A percentile compares a stretch with the other conserved stretches of the same genome.
phyloP scores from a whole-genome alignment of 2,329 filamentous ascomycete genomes.

The Lachnellula occidentalis region DNA sequence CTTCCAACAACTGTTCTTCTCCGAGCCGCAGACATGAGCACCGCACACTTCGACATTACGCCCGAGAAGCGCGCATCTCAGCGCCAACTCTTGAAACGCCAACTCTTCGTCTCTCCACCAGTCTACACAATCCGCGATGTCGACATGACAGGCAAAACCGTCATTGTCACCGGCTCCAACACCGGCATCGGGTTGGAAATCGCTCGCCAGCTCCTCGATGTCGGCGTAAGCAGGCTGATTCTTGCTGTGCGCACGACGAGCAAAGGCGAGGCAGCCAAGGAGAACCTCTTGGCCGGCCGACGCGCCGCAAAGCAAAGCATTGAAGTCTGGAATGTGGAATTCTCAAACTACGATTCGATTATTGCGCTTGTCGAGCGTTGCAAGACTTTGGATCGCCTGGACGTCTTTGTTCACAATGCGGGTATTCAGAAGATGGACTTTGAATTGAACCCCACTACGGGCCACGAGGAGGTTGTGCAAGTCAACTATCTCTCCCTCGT shows the following conservation, averaged over 20 bases:
- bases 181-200: constrained; percentile 37
- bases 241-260: constrained; percentile 34
- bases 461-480: constrained; percentile 38
- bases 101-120: neutral
- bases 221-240: constrained; percentile 33
- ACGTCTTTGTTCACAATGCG: constrained; percentile 15
- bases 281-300: constrained; percentile 26
- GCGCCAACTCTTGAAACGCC: neutral
- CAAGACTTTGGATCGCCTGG: constrained; percentile 7
- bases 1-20: too few species aligned
- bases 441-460: constrained; percentile 13
- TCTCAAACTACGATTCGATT: constrained; percentile 13
- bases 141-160: constrained; percentile 17
- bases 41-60: neutral
- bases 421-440: neutral
- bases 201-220: constrained; percentile 31
- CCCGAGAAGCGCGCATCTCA: neutral
- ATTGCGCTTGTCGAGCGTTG: constrained; percentile 4
- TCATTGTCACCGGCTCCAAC: constrained; percentile 40
- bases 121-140: neutral
- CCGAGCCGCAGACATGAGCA: neutral
- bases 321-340: constrained; percentile 18
- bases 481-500: constrained; percentile 25
- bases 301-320: neutral
- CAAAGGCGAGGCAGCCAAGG: constrained; percentile 39